phyloP scores from a whole-genome alignment of 768 basidiomycete species.

The Lactarius tabidus region DNA sequence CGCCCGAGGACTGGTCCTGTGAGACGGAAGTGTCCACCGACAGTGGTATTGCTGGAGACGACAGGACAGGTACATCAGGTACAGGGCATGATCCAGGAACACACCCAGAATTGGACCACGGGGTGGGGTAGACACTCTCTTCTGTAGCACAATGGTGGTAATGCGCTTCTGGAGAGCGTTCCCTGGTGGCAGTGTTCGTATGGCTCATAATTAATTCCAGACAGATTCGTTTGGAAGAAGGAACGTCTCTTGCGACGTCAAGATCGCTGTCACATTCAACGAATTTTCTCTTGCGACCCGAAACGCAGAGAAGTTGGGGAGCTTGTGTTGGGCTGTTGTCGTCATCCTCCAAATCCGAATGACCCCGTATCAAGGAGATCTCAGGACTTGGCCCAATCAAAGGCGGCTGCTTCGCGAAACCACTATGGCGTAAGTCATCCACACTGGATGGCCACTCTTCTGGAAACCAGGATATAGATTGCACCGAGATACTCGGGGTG shows the following conservation, averaged over 20 bases:
- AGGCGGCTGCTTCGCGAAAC: neutral
- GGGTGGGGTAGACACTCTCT: neutral
- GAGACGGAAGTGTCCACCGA: neutral
- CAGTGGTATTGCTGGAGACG: neutral
- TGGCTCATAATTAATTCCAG: neutral
- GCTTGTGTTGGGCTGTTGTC: neutral
- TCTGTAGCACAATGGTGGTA: neutral
- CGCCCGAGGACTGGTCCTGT: neutral
- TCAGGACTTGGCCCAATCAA: neutral
- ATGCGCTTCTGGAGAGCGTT: neutral
- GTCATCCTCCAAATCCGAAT: neutral
- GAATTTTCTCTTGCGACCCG: constrained; percentile 9
- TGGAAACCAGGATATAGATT: constrained; percentile 12
- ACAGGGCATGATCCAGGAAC: neutral
- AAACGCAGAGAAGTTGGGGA: neutral
- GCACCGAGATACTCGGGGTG: constrained; percentile 9
- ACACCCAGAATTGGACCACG: neutral
- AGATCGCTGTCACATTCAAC: neutral
- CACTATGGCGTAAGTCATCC: neutral
- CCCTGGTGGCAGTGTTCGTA: neutral
- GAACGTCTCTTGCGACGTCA: neutral
- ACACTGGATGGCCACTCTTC: neutral
- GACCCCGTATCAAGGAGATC: neutral
- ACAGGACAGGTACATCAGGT: neutral
- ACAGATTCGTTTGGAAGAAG: neutral